A percentile compares a stretch with the other conserved stretches of the same genome.
Evolutionary conservation across 1,139 yeast genomes (phyloP).

Genomic region (Suhomyces chickasaworum): DNA sequence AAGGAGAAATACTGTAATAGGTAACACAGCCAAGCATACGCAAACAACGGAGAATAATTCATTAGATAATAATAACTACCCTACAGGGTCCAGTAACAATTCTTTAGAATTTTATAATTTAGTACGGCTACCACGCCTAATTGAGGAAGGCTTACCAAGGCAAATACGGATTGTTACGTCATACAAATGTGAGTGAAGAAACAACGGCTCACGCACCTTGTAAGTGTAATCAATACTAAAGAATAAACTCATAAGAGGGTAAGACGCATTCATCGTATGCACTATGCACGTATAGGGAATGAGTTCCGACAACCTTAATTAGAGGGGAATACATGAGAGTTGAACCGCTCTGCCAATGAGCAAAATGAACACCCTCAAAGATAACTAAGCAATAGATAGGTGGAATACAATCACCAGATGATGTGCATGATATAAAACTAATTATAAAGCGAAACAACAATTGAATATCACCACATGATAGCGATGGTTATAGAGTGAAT

Average conservation of each 20-base stretch:
- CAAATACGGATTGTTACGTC: constrained; percentile 1
- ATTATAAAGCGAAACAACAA: too few relatives aligned
- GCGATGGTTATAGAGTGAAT: background rate
- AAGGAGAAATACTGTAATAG: too few relatives aligned
- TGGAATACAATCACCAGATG: background rate
- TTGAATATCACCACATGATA: background rate
- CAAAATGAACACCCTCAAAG: too few relatives aligned
- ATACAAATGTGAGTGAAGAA: constrained; percentile 6
- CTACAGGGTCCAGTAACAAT: background rate
- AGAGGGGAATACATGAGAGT: too few relatives aligned
- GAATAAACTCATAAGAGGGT: background rate
- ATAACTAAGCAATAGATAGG: too few relatives aligned
- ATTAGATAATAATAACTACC: background rate
- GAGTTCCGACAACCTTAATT: background rate
- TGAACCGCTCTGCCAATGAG: too few relatives aligned
- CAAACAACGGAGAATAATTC: background rate
- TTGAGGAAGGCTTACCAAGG: background rate
- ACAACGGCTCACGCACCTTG: constrained; percentile 1
- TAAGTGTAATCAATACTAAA: background rate
- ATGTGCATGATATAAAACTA: too few relatives aligned
- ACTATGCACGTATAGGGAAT: background rate
- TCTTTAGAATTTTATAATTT: too few relatives aligned
- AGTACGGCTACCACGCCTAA: background rate
- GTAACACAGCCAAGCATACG: background rate
- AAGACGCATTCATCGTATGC: background rate